Base-by-base conservation (phyloP, 805 yeast species). In the Ogataea thermomethanolica region DNA sequence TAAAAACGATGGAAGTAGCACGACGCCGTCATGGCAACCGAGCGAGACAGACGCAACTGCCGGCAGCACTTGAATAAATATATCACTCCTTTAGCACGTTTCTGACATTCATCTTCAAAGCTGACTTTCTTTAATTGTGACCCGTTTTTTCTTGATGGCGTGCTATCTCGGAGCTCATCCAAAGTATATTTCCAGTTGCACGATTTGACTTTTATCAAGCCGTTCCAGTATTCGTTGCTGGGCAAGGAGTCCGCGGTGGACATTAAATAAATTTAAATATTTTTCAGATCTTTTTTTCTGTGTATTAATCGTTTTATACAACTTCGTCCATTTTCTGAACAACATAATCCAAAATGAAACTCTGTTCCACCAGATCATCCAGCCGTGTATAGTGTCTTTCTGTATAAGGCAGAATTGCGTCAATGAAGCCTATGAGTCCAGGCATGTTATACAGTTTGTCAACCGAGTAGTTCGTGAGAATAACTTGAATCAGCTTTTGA, bases 371-470 rank as follows among this genome's bases (percentile, higher is more conserved):
- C 58, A 93, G 66, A 29, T 76, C 88, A 46, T 85, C 95, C 21
- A 87, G 66, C 48, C 99, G 74, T 26, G 69, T 57, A 56, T 72
- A 81, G 62, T 93, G 99, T 54, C 98, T 78, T 55, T 86, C 88
- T 47, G 84, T 84, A 62, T 93, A 93, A 3, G 98, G 96, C 28
- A 87, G 63, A 39, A 93, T 74, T n/a, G 83, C 72, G 42, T 84
- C 95, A 8, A 91, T 70, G 10, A 80, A 65, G 31, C 70, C 71
- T 64, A 82, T 74, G 48, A 88, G 66, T 2, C 89, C 90, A 4
- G 80, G 79, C 28, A 85, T 73, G 51, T 77, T 78, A 48, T 75
- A 71, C 34, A 90, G 60, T 41, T 70, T 70, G 13, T 77, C 78
- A 23, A 82, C 67, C 14, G 73, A 66, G 50, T 78, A 77, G 33